Base-by-base conservation (phyloP, 2,329 filamentous ascomycete species). In the Diaporthe caulivora region DNA sequence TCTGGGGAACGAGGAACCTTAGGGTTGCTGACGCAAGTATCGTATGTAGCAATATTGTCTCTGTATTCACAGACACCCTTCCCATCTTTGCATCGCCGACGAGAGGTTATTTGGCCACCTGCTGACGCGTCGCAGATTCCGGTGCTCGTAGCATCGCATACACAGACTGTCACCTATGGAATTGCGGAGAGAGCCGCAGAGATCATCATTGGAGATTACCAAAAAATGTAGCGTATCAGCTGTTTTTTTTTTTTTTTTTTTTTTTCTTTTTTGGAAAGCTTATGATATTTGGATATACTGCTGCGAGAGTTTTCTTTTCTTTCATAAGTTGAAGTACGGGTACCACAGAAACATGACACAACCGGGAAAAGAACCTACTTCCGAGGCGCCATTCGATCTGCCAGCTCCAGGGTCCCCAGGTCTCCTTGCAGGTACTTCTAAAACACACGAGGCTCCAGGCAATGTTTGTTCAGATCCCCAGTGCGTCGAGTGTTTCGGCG, bases 21-120 rank as follows among this genome's bases (percentile, higher is more conserved):
- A 80, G 84, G 21, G 79, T 86, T 37, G 83, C 84, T 9, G 84
- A 86, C 75, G 81, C 82, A 8, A 82, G 82, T 47, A 80, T 86
- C 10, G 62, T 67, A 40, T 4, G 62, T 67, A 29, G 37, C 5
- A 7, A 9, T 8, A 21, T 65, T 26, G 1, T 13, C 1, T 37
- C 6, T 64, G 2, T 21, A 10, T 24, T 2, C 17, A 1, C 17
- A 5, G 2, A 15, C 15, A 2, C 3, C 15, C 21, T 6, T 21
- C 11, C 40, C 11, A 6, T 8, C 42, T 64, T 6, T 2, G 2
- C 1, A n/a, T 17, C 10, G n/a, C 21, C 8, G 5, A 13, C 8
- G 9, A 24, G 2, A 37, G 0, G 6, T 3, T 1, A n/a, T 10
- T 9, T 34, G 26, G 24, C n/a, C 2, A 1, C 42, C 31, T 24